These are phyloP conservation scores for Aspergillus candidus DNA, from an alignment of 2,329 filamentous ascomycete genomes.

Conservation along the genomic window DNA sequence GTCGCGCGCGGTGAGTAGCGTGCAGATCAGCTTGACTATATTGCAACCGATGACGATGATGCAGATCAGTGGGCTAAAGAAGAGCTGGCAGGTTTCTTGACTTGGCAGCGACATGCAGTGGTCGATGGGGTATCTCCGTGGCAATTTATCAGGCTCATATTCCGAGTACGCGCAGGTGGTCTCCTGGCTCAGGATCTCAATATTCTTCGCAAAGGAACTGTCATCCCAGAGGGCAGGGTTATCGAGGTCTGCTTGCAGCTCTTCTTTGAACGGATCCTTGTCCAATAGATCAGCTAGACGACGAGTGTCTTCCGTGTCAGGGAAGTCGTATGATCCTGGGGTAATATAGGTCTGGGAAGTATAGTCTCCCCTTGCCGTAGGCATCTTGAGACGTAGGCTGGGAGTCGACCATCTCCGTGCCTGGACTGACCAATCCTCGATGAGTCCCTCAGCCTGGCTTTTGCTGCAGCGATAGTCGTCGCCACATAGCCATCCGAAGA, in stretches of 20 bases:
- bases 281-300: background rate
- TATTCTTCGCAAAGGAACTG: background rate
- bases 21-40: constrained; percentile 18
- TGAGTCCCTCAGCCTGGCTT: background rate
- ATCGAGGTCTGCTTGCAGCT: constrained; percentile 1
- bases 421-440: background rate
- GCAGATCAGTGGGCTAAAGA: constrained; percentile 14
- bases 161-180: background rate
- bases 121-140: constrained; percentile 1
- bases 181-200: background rate
- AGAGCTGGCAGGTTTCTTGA: constrained; percentile 16
- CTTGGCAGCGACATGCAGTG: constrained; percentile 19
- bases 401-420: constrained; percentile 1
- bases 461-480: background rate
- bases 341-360: background rate
- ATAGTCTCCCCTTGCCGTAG: background rate
- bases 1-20: constrained; percentile 11
- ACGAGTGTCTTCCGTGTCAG: background rate
- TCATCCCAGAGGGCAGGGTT: background rate
- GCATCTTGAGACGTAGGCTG: background rate
- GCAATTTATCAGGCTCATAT: background rate
- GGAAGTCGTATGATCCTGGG: background rate
- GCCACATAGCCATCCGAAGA: constrained; percentile 1
- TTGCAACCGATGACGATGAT: constrained; percentile 22
- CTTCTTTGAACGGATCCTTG: background rate